phyloP scores from a whole-genome alignment of 2,329 filamentous ascomycete genomes.

The Paraconiothyrium brasiliense region DNA sequence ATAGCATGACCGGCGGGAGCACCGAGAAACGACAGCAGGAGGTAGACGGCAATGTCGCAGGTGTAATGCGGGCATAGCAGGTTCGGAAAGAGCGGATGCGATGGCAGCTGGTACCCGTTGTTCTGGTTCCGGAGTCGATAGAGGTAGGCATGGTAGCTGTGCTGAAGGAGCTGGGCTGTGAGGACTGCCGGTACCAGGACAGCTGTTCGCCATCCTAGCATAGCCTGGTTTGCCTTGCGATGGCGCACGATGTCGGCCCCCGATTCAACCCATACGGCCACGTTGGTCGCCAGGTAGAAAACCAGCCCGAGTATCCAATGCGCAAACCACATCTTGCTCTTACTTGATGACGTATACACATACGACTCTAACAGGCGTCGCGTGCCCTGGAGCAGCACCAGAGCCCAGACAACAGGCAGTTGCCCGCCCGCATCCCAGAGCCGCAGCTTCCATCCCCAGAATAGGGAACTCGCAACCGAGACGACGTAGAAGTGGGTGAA shows the following conservation, averaged over 20 bases:
- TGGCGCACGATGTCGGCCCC: background rate
- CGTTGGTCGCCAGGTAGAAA: slow-evolving; percentile 78
- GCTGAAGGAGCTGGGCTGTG: slow-evolving; percentile 75
- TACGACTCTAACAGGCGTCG: slow-evolving; percentile 81
- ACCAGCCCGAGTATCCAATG: slow-evolving; percentile 82
- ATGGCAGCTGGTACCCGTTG: slow-evolving; percentile 81
- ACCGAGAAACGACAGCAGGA: slow-evolving; percentile 76
- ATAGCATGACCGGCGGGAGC: slow-evolving; percentile 72
- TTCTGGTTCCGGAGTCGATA: slow-evolving; percentile 50
- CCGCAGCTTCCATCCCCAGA: slow-evolving; percentile 76
- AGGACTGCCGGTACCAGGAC: slow-evolving; percentile 72
- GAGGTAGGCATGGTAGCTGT: slow-evolving; percentile 64
- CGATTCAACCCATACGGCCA: slow-evolving; percentile 87
- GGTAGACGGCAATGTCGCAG: slow-evolving; percentile 85
- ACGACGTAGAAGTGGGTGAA: slow-evolving; percentile 87
- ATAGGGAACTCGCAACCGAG: slow-evolving; percentile 73
- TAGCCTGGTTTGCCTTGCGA: background rate
- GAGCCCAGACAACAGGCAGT: slow-evolving; percentile 71
- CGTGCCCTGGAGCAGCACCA: slow-evolving; percentile 79
- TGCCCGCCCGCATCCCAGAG: slow-evolving; percentile 57
- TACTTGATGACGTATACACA: slow-evolving; percentile 71
- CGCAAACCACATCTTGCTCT: slow-evolving; percentile 82
- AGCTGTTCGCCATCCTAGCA: slow-evolving; percentile 58
- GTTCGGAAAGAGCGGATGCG: slow-evolving; percentile 73
- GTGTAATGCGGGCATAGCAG: slow-evolving; percentile 91